Percentiles rank a stretch among this genome's conserved stretches.
Conservation (phyloP, 2,329 filamentous ascomycete species). For the Trichoderma arundinaceum region DNA sequence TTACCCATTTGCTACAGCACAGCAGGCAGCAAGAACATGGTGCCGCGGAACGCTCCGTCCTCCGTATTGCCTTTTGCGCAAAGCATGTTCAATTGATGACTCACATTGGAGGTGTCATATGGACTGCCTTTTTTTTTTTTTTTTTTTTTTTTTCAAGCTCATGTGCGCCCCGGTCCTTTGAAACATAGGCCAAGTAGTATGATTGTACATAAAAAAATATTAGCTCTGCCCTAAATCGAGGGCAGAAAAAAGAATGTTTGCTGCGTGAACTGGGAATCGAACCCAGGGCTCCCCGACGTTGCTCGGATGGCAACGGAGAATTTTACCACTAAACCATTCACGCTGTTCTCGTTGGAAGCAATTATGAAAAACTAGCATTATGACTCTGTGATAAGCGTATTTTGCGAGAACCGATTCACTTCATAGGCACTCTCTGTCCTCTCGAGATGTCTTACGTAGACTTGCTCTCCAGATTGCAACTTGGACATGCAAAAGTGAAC, state of each 20-base stretch:
- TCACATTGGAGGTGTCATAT: too few relatives aligned
- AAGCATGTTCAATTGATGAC: not conserved
- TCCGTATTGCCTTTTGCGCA: not conserved
- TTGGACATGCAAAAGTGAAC: too few relatives aligned
- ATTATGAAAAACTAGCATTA: not conserved
- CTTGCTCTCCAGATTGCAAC: too few relatives aligned
- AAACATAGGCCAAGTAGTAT: too few relatives aligned
- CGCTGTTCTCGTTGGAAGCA: conserved; percentile 21
- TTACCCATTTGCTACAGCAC: too few relatives aligned
- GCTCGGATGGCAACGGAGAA: conserved; percentile 44
- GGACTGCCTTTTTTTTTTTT: not conserved
- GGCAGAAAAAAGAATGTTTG: conserved; percentile 22
- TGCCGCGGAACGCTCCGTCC: not conserved
- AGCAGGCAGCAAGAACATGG: not conserved
- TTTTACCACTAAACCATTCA: conserved; percentile 41
- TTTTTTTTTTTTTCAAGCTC: too few relatives aligned
- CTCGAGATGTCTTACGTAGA: too few relatives aligned
- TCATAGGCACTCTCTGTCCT: too few relatives aligned
- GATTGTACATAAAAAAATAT: not conserved
- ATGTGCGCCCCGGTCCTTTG: too few relatives aligned
- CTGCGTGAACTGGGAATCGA: conserved; percentile 46
- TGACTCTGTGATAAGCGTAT: not conserved
- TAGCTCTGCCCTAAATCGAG: not conserved
- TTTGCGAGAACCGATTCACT: not conserved
- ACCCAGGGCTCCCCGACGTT: conserved; percentile 44